Conservation (phyloP, 108 stramenopile species). For the Conticribra weissflogii region DNA sequence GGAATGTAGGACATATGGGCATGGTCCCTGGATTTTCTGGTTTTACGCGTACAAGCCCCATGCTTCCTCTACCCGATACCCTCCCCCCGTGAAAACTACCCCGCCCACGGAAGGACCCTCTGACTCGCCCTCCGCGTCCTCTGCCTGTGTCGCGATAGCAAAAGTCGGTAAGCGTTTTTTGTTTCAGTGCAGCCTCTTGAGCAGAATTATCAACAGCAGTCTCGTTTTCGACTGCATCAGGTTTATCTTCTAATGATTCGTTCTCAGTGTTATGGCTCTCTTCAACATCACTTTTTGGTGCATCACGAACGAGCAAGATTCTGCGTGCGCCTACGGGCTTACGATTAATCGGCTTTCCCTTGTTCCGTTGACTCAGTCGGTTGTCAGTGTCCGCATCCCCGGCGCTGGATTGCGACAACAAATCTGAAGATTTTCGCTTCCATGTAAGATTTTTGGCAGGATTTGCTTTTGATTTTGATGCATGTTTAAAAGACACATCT, state of each 20-base stretch:
- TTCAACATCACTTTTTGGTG: not conserved
- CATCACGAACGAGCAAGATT: slow-evolving; percentile 1
- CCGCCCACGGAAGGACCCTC: slow-evolving; percentile 12
- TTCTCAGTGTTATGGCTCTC: too few species aligned
- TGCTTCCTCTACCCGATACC: slow-evolving; percentile 26
- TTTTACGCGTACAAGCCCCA: slow-evolving; percentile 72
- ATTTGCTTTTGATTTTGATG: not conserved
- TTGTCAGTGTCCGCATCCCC: not conserved
- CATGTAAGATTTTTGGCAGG: slow-evolving; percentile 11
- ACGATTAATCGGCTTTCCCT: not conserved
- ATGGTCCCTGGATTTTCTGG: slow-evolving; percentile 42
- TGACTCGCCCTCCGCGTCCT: slow-evolving; percentile 29
- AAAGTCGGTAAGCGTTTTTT: slow-evolving; percentile 63
- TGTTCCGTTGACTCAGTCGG: too few species aligned
- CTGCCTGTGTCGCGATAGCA: slow-evolving; percentile 58
- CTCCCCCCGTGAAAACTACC: not conserved
- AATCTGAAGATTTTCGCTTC: slow-evolving; percentile 16
- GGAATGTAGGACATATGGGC: slow-evolving; percentile 67
- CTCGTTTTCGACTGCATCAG: too few species aligned
- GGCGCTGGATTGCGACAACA: not conserved
- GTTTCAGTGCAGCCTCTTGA: not conserved
- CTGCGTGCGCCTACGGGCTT: not conserved
- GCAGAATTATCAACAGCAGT: too few species aligned
- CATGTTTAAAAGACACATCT: not conserved
- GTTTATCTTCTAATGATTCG: too few species aligned